These are phyloP conservation scores for Metarhizium brunneum DNA, from an alignment of 2,329 filamentous ascomycete genomes.

Conservation along the genomic window DNA sequence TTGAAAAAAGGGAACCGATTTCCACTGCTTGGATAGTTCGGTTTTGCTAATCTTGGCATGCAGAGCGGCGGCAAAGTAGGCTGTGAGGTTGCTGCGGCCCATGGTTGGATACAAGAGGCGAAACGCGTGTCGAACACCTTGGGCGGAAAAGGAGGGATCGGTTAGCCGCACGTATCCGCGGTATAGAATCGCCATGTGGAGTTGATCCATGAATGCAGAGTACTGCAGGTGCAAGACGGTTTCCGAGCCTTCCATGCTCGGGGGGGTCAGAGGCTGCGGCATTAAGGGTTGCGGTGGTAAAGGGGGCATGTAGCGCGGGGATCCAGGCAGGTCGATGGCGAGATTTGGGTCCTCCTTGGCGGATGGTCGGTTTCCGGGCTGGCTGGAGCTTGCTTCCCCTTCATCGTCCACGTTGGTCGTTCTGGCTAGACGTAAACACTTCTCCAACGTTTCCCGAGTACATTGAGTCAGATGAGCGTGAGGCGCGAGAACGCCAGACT, in stretches of 20 bases:
- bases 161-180: constrained; percentile 8
- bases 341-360: neutral
- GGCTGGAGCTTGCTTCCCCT: neutral
- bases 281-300: neutral
- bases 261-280: neutral
- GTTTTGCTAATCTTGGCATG: constrained; percentile 4
- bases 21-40: neutral
- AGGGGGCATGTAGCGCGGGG: neutral
- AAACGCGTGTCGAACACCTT: constrained; percentile 7
- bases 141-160: constrained; percentile 5
- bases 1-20: constrained; percentile 42
- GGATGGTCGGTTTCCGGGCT: neutral
- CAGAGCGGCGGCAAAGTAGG: constrained; percentile 9
- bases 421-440: constrained; percentile 5
- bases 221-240: neutral
- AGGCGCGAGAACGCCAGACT: constrained; percentile 6
- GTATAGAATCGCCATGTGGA: constrained; percentile 7
- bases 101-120: constrained; percentile 7
- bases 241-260: neutral
- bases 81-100: constrained; percentile 6
- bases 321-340: neutral
- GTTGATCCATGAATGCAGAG: constrained; percentile 9
- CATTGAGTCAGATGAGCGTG: constrained; percentile 7
- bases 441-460: constrained; percentile 9
- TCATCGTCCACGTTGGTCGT: constrained; percentile 1